A percentile compares a stretch with the other conserved stretches of the same genome.
Conservation (phyloP, 73 alveolate genomes). For the Paramecium sexaurelia region DNA sequence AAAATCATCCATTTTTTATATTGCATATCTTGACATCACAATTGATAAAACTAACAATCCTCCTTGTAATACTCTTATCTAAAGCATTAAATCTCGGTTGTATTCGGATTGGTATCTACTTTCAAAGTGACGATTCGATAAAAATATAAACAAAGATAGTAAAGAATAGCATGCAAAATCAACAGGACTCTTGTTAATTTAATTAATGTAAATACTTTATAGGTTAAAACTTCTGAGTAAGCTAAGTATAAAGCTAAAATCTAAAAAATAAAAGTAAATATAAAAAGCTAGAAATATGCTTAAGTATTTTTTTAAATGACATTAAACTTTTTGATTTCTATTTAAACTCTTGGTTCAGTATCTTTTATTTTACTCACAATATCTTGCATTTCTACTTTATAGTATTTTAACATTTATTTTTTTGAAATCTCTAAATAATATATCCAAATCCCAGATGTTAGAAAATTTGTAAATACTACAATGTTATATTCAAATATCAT, state of each 20-base stretch:
- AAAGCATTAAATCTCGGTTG: neutral
- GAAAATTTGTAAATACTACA: neutral
- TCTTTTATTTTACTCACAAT: neutral
- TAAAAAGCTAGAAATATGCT: neutral
- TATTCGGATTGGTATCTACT: constrained; percentile 20
- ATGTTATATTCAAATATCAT: constrained; percentile 4
- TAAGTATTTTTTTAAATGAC: neutral
- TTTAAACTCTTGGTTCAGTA: neutral
- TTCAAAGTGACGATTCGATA: neutral
- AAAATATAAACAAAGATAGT: neutral
- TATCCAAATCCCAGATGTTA: neutral
- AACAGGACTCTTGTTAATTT: neutral
- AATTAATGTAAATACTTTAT: neutral
- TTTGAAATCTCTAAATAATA: neutral
- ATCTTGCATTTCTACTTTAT: neutral
- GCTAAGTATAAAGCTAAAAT: neutral
- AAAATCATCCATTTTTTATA: constrained; percentile 2
- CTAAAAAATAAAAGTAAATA: neutral
- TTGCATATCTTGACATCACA: constrained; percentile 9
- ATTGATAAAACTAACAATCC: neutral
- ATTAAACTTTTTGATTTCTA: neutral
- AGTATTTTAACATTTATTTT: neutral
- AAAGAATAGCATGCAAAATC: neutral
- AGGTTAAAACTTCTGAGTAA: neutral
- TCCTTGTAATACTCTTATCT: neutral